Percentiles rank a stretch among this genome's conserved stretches.
Conservation (phyloP, 495 filamentous ascomycete species). For the Cercophora scortea region DNA sequence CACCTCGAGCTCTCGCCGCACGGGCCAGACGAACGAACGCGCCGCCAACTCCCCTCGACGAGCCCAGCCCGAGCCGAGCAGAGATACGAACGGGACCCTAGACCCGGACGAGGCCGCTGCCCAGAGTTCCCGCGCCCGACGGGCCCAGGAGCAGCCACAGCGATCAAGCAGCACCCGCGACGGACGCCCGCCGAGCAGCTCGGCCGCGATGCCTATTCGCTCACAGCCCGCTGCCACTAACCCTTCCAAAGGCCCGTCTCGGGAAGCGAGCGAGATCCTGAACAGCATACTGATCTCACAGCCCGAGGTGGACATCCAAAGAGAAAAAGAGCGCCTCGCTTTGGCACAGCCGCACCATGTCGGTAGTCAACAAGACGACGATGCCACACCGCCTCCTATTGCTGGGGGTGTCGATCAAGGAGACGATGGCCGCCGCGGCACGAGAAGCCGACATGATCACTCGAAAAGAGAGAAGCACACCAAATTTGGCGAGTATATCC, state of each 20-base stretch:
- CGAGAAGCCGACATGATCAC: constrained; percentile 75
- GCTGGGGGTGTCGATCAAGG: constrained; percentile 43
- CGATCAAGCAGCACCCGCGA: constrained; percentile 41
- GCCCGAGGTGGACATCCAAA: constrained; percentile 66
- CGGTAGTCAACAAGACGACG: constrained; percentile 33
- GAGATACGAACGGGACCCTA: constrained; percentile 21
- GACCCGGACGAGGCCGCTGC: constrained; percentile 29
- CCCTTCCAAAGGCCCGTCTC: constrained; percentile 42
- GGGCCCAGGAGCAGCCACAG: constrained; percentile 35
- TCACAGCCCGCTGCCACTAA: constrained; percentile 21
- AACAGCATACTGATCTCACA: constrained; percentile 73
- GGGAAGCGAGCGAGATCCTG: constrained; percentile 64
- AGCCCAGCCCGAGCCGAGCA: constrained; percentile 27
- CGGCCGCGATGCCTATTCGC: constrained; percentile 36
- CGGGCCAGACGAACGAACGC: constrained; percentile 33
- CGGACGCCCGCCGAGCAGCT: constrained; percentile 25
- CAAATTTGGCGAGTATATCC: constrained; percentile 87
- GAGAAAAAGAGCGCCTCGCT: constrained; percentile 64
- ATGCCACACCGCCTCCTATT: constrained; percentile 47
- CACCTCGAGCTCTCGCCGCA: constrained; percentile 31
- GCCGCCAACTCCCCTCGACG: constrained; percentile 30
- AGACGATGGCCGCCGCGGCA: constrained; percentile 52
- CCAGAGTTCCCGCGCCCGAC: constrained; percentile 42
- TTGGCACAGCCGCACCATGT: constrained; percentile 50
- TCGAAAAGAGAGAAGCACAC: constrained; percentile 62